phyloP scores from a whole-genome alignment of 169 alveolate genomes.

The Cryptosporidium ubiquitum region DNA sequence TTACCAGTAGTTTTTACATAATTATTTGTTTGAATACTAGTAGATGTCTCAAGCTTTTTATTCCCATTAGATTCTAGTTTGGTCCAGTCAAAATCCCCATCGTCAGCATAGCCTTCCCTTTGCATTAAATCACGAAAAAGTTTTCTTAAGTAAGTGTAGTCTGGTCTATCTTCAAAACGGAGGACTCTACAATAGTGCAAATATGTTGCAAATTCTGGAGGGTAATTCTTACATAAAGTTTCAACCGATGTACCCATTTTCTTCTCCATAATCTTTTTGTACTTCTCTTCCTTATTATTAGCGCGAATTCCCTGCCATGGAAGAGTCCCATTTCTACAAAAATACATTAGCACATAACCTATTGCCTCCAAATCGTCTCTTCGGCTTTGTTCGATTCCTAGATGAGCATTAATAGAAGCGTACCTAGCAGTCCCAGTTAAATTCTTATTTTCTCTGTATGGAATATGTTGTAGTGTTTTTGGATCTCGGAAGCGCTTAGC shows the following conservation, averaged over 20 bases:
- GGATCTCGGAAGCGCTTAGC: conserved; percentile 86
- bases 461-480: conserved; percentile 85
- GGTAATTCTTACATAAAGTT: conserved; percentile 85
- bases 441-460: conserved; percentile 83
- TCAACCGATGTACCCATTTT: conserved; percentile 87
- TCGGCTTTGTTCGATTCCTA: conserved; percentile 83
- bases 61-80: background rate
- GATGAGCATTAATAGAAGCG: conserved; percentile 84
- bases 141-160: conserved; percentile 81
- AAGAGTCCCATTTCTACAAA: conserved; percentile 84
- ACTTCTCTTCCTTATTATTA: conserved; percentile 85
- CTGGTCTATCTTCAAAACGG: conserved; percentile 88
- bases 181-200: conserved; percentile 81
- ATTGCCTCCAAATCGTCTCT: conserved; percentile 92
- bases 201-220: conserved; percentile 80
- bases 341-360: conserved; percentile 86
- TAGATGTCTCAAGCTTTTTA: conserved; percentile 24
- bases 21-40: background rate
- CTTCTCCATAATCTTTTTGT: conserved; percentile 87
- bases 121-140: conserved; percentile 77
- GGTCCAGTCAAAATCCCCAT: conserved; percentile 65
- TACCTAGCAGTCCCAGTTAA: conserved; percentile 90
- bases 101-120: conserved; percentile 71
- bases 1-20: background rate
- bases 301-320: conserved; percentile 90